Evolutionary conservation across 352 stramenopile genomes (phyloP).

Genomic region (Phytophthora parvispora): DNA sequence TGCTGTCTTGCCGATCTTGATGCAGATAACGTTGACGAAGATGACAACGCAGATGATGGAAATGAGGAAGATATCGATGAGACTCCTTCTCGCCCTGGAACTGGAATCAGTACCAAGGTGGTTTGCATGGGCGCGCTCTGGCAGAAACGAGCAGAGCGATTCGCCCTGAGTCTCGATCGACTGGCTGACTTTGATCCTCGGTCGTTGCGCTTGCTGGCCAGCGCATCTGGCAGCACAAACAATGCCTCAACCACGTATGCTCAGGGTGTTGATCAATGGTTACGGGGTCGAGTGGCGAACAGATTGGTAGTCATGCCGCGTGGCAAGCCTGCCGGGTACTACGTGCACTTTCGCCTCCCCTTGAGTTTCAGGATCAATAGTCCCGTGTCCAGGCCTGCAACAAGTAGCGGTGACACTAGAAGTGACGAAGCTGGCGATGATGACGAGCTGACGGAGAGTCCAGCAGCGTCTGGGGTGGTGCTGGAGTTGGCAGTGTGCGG

Average conservation of each 20-base stretch:
- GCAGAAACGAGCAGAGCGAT: conserved; percentile 32
- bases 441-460: background rate
- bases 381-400: background rate
- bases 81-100: conserved; percentile 4
- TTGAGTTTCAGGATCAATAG: conserved; percentile 1
- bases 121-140: conserved; percentile 14
- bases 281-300: conserved; percentile 49
- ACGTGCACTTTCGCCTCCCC: conserved; percentile 72
- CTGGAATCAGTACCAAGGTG: conserved; percentile 24
- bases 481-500: conserved; percentile 61
- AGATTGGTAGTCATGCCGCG: conserved; percentile 63
- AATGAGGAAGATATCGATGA: conserved; percentile 15
- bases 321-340: conserved; percentile 56
- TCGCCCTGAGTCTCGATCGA: conserved; percentile 18
- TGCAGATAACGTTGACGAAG: conserved; percentile 60
- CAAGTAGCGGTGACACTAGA: conserved; percentile 8
- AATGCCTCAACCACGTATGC: conserved; percentile 10
- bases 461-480: conserved; percentile 23
- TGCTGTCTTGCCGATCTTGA: conserved; percentile 62
- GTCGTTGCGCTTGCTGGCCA: conserved; percentile 14
- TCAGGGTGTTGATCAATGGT: conserved; percentile 35
- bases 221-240: conserved; percentile 18
- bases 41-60: background rate
- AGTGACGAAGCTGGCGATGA: conserved; percentile 23
- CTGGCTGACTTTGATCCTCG: conserved; percentile 33